Evolutionary conservation across 805 yeast genomes (phyloP), one percentile per base, ranked within the genome.

Genomic region (Candida endomychidarum): DNA sequence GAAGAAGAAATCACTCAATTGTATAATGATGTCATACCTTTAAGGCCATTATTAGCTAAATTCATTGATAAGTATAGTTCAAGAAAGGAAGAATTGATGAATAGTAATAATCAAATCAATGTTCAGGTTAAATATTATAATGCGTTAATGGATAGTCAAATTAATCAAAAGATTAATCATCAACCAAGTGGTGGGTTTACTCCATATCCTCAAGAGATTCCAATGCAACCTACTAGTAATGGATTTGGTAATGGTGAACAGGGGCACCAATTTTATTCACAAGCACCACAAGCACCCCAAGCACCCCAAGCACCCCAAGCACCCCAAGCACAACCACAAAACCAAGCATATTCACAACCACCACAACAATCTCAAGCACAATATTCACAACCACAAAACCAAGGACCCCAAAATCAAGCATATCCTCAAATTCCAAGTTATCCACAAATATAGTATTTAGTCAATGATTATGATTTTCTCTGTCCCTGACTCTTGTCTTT

Each of bases 61-160:
- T 65, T 81, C 51, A 78, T 93, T 46, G 96, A 87, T 42, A 79
- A 86, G 58, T 85, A 87, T 59, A 75, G 87, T 25, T 74, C 77
- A 32, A 77, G 87, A 53, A 80, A 84, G 56, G 86, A 89, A 50
- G 97, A 91, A 47, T 66, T 91, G 44, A 67, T 80, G 45, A 77
- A 77, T 15, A 68, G 91, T 51, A 83, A 87, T 53, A 75, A 77
- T 45, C 84, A 86, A 47, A 72, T 91, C 41, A 77, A 77, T 41
- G 70, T 71, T 34, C 93, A 96, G 12, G 77, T 85, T 38, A 70
- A 75, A 29, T 63, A 75, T 8, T 93, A 88, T 59, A 86, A 86
- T 53, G 75, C 77, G 33, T 61, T 88, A 37, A 71, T 85, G 64
- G 86, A 83, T 50, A 70, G 45, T n/a, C 57, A 49, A 54, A 60